Evolutionary conservation across 495 filamentous ascomycete species (phyloP).

Genomic region (Hypoxylon fragiforme): DNA sequence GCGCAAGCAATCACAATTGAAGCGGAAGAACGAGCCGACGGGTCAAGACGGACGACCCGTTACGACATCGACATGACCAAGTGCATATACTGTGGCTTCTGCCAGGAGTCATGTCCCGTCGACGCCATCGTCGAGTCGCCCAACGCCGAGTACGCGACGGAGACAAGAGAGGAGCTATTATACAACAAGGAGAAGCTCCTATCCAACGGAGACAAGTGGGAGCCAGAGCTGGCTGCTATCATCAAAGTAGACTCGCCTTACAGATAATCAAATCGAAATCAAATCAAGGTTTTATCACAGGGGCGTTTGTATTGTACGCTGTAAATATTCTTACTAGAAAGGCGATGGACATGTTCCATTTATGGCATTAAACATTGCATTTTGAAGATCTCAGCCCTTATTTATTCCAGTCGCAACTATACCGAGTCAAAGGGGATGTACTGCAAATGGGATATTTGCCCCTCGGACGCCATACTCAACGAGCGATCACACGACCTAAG

Average conservation of each 20-base stretch:
- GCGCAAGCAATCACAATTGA: conserved; percentile 98
- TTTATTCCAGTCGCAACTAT: too few species aligned
- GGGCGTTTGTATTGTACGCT: conserved; percentile 27
- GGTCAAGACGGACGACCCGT: conserved; percentile 88
- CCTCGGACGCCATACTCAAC: too few species aligned
- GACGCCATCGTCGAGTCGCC: conserved; percentile 97
- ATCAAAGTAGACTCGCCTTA: conserved; percentile 89
- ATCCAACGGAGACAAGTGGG: conserved; percentile 94
- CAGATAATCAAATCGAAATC: conserved; percentile 58
- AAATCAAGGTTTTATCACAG: too few species aligned
- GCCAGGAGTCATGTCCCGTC: conserved; percentile 97
- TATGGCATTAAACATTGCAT: conserved; percentile 20
- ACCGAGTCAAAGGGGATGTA: too few species aligned
- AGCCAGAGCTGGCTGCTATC: conserved; percentile 90
- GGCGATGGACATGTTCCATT: conserved; percentile 28
- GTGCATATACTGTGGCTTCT: conserved; percentile 99
- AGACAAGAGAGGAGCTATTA: conserved; percentile 93
- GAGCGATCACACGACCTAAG: too few species aligned
- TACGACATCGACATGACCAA: conserved; percentile 99
- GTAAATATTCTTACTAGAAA: conserved; percentile 32
- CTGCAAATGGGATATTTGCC: too few species aligned
- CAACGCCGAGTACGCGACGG: conserved; percentile 97
- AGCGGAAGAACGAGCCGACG: conserved; percentile 95
- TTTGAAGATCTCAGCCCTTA: too few species aligned
- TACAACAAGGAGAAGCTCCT: conserved; percentile 97